phyloP scores from a whole-genome alignment of 208 protist species.

The Lotmaria passim region DNA sequence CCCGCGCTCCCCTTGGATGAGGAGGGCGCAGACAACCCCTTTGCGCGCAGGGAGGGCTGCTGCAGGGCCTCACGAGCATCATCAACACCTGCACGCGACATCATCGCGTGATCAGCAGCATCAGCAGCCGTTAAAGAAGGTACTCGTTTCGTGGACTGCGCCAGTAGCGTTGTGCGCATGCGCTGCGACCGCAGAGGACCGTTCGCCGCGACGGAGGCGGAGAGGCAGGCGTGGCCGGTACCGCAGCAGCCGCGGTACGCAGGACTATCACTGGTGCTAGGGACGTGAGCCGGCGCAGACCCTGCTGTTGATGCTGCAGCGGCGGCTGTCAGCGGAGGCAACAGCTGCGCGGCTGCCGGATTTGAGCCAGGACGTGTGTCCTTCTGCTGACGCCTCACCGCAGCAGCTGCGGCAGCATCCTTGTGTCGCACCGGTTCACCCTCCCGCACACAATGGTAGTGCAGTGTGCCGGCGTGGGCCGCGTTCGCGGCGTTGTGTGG shows the following conservation, averaged over 20 bases:
- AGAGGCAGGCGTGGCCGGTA: slow-evolving; percentile 70
- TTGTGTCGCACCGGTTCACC: slow-evolving; percentile 22
- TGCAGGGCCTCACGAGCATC: neutral
- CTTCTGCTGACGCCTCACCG: slow-evolving; percentile 7
- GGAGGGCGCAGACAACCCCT: neutral
- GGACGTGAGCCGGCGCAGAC: too few species aligned
- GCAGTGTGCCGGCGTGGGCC: slow-evolving; percentile 63
- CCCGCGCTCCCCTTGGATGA: neutral
- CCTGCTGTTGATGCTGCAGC: too few species aligned
- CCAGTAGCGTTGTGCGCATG: slow-evolving; percentile 19
- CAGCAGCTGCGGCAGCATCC: neutral
- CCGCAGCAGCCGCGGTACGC: slow-evolving; percentile 69
- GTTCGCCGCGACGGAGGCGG: slow-evolving; percentile 6
- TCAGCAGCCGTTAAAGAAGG: neutral
- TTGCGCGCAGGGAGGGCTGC: neutral
- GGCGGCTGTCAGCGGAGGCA: neutral
- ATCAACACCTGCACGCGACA: neutral
- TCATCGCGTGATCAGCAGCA: neutral
- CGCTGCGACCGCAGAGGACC: slow-evolving; percentile 15
- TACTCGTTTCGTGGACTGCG: slow-evolving; percentile 1
- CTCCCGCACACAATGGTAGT: slow-evolving; percentile 87
- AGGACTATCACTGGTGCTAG: neutral
- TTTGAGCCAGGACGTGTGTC: neutral
- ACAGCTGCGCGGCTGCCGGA: neutral
- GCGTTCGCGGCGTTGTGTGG: slow-evolving; percentile 47